Evolutionary conservation across 306 rosid genomes (phyloP).

Genomic region (Cicer chorassanicum): DNA sequence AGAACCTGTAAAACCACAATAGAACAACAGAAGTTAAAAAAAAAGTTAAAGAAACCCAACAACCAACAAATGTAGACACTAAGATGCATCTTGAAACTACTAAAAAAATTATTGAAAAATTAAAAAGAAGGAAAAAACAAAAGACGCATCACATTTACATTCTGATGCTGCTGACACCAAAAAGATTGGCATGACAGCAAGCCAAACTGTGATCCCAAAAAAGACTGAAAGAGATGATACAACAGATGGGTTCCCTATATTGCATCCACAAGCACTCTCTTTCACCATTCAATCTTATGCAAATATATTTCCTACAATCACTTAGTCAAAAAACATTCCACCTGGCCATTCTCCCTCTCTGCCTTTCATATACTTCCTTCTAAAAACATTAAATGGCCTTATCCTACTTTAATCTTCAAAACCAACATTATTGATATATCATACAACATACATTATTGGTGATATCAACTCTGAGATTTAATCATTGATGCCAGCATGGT

Average conservation of each 20-base stretch:
- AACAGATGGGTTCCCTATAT: not conserved
- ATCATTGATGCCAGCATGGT: slow-evolving; percentile 5
- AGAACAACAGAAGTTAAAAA: not conserved
- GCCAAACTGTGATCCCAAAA: not conserved
- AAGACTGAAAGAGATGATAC: not conserved
- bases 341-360: slow-evolving; percentile 15
- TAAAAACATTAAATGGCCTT: not conserved
- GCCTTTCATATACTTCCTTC: slow-evolving; percentile 21
- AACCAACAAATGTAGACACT: not conserved
- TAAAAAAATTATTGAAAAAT: not conserved
- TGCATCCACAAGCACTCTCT: not conserved
- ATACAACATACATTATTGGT: not conserved
- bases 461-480: slow-evolving; percentile 5
- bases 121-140: slow-evolving; percentile 3
- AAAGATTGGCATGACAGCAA: slow-evolving; percentile 28
- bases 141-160: slow-evolving; percentile 19
- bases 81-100: slow-evolving; percentile 1
- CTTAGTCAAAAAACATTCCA: not conserved
- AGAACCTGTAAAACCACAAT: slow-evolving; percentile 65
- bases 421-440: not conserved
- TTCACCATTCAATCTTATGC: slow-evolving; percentile 22
- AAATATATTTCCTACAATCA: slow-evolving; percentile 17
- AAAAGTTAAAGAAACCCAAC: not conserved
- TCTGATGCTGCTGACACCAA: slow-evolving; percentile 6
- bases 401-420: slow-evolving; percentile 21